A percentile compares a stretch with the other conserved stretches of the same genome.
phyloP scores from a whole-genome alignment of 202 grass and related monocot species.

The Panicum virgatum region DNA sequence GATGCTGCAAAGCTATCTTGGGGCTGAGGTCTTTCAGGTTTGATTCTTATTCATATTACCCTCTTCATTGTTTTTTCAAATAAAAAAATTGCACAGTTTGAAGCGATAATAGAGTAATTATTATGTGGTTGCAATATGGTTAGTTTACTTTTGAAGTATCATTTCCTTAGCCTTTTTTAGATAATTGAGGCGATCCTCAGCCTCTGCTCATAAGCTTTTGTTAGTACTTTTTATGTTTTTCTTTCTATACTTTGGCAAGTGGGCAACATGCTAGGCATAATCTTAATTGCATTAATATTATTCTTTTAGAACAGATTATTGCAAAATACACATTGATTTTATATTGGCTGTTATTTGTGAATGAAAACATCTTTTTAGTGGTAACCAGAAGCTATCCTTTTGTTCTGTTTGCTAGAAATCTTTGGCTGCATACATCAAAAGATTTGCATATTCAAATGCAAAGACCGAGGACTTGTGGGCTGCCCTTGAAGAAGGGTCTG shows the following conservation, averaged over 20 bases:
- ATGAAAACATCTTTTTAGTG: background rate
- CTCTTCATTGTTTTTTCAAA: background rate
- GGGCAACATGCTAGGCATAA: background rate
- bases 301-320: slow-evolving; percentile 10
- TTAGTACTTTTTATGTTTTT: slow-evolving; percentile 7
- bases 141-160: background rate
- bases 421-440: slow-evolving; percentile 84
- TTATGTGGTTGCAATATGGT: background rate
- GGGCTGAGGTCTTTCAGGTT: slow-evolving; percentile 95
- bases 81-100: background rate
- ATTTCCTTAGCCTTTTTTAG: background rate
- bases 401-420: slow-evolving; percentile 71
- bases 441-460: slow-evolving; percentile 86
- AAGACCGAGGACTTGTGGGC: slow-evolving; percentile 96
- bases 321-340: background rate
- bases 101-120: background rate
- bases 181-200: background rate
- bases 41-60: slow-evolving; percentile 31
- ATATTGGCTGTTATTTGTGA: background rate
- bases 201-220: background rate
- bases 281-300: slow-evolving; percentile 11
- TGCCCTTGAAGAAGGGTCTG: slow-evolving; percentile 90
- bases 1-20: slow-evolving; percentile 97
- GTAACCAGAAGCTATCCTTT: slow-evolving; percentile 11
- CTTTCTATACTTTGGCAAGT: slow-evolving; percentile 3